Base-by-base conservation (phyloP, 352 stramenopile species). In the Phytophthora europaea region DNA sequence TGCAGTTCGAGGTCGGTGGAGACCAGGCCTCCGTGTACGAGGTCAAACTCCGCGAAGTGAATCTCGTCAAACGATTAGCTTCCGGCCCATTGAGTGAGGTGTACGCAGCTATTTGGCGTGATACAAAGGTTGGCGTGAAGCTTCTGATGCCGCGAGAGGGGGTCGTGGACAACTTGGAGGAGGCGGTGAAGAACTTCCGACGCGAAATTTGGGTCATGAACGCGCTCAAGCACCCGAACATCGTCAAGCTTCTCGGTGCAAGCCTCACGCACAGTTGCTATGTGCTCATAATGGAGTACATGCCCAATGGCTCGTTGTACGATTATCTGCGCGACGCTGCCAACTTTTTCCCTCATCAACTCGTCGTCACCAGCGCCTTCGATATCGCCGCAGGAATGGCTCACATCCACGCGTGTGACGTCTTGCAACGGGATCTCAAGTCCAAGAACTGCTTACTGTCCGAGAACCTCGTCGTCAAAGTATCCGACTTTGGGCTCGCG, bases 211-310 rank as follows among this genome's bases (percentile, higher is more conserved):
- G 88, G 88, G 83, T 94, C 70, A 94, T 93, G 84, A 82, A 79
- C 45, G 69, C 80, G 2, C 71, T 94, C 40, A 83, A 83, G 60
- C 88, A 94, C 48, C 82, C 86, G 15, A 94, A 94, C 57, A 85
- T 94, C 15, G 75, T 94, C 57, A 90, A 90, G 36, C 75, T 94
- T 48, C 89, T 94, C 28, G 88, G 88, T 51, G 88, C 88, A 58
- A 93, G 86, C 58, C 72, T 94, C 59, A 94, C 88, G 23, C 83
- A 84, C 15, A 89, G 71, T 38, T 94, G 88, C 67, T 94, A 94
- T 65, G 88, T 94, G 23, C 81, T 94, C 28, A 83, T 94, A 26
- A 94, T 94, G 88, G 88, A 94, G 70, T 94, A 94, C 72, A 94
- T 94, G 88, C 72, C 88, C 23, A 94, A 94, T 61, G 88, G 88